phyloP scores from a whole-genome alignment of 768 basidiomycete species.

The Russula compacta region DNA sequence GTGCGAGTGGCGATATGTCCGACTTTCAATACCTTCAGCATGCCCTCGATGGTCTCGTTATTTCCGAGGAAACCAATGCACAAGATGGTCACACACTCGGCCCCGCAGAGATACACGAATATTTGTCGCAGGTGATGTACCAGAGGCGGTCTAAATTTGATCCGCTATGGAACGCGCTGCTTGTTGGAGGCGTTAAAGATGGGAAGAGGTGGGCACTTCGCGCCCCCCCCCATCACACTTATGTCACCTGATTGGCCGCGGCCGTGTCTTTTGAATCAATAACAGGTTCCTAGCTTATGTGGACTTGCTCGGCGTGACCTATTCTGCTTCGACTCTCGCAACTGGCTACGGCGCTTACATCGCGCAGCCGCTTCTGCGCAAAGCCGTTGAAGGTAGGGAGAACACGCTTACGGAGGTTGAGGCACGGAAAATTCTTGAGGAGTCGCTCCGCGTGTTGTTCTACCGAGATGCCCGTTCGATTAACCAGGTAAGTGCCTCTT shows the following conservation, averaged over 20 bases:
- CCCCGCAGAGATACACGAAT: slow-evolving; percentile 87
- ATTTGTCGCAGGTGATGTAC: slow-evolving; percentile 87
- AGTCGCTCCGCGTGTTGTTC: slow-evolving; percentile 87
- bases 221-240: background rate
- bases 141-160: slow-evolving; percentile 77
- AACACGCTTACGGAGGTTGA: slow-evolving; percentile 68
- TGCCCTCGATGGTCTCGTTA: slow-evolving; percentile 65
- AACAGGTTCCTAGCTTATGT: slow-evolving; percentile 86
- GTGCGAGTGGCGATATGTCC: slow-evolving; percentile 93
- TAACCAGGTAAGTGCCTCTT: slow-evolving; percentile 63
- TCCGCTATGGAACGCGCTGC: slow-evolving; percentile 89
- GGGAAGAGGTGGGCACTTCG: slow-evolving; percentile 54
- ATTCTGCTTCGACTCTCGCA: slow-evolving; percentile 84
- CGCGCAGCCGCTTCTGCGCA: slow-evolving; percentile 85
- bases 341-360: slow-evolving; percentile 93
- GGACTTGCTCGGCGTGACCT: slow-evolving; percentile 94
- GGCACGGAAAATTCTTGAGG: slow-evolving; percentile 68
- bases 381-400: slow-evolving; percentile 79
- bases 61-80: slow-evolving; percentile 62
- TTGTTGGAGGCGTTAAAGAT: slow-evolving; percentile 88
- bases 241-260: background rate
- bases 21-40: slow-evolving; percentile 92
- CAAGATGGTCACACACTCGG: slow-evolving; percentile 80
- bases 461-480: slow-evolving; percentile 94
- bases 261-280: background rate